phyloP scores from a whole-genome alignment of 192 early-diverging fungal genomes.

The Rhizophagus clarus region DNA sequence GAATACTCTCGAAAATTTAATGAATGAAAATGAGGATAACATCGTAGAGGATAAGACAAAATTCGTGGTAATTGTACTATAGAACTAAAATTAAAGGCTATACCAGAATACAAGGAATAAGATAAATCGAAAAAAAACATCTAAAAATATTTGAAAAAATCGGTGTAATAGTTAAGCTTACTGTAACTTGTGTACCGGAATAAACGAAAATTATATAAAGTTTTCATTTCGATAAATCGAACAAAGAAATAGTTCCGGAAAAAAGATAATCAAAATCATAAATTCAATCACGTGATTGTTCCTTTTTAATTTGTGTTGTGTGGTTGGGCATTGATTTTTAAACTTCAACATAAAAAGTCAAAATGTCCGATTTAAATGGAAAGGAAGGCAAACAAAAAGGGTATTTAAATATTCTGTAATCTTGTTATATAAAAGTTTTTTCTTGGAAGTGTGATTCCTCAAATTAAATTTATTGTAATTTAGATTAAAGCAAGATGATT shows the following conservation, averaged over 20 bases:
- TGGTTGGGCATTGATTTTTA: too few relatives aligned
- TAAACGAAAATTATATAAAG: too few relatives aligned
- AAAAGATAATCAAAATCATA: too few relatives aligned
- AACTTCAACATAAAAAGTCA: too few relatives aligned
- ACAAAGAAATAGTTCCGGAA: too few relatives aligned
- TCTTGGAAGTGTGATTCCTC: not conserved
- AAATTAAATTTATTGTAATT: not conserved
- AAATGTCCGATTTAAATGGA: not conserved
- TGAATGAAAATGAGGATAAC: not conserved
- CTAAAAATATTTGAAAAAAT: not conserved
- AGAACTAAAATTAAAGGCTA: not conserved
- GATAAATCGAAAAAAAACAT: too few relatives aligned
- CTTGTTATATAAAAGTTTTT: too few relatives aligned
- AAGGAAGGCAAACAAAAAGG: constrained; percentile 13
- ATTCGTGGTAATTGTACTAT: not conserved
- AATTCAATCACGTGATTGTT: too few relatives aligned
- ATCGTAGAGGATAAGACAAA: not conserved
- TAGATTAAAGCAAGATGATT: constrained; percentile 78
- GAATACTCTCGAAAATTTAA: not conserved
- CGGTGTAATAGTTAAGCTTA: too few relatives aligned
- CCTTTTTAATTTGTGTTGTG: too few relatives aligned
- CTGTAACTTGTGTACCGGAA: too few relatives aligned
- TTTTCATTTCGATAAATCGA: too few relatives aligned
- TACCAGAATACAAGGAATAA: not conserved
- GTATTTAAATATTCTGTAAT: not conserved